A percentile compares a stretch with the other conserved stretches of the same genome.
Evolutionary conservation across 202 grass and related monocot species (phyloP).

Genomic region (Zoysia matrella): DNA sequence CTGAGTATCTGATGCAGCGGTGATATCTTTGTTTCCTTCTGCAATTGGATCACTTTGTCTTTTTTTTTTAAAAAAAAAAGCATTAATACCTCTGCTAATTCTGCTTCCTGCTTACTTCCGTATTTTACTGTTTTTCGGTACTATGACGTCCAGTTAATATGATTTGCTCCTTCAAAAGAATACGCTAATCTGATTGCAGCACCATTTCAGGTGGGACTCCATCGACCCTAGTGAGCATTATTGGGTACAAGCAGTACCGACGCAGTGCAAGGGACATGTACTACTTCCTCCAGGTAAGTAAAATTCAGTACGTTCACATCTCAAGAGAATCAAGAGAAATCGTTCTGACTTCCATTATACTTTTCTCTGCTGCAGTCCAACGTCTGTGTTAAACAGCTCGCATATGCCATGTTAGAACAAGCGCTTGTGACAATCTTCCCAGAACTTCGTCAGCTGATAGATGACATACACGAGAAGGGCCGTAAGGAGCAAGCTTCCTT

Average conservation of each 20-base stretch:
- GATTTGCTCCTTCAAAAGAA: background rate
- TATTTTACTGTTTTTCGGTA: background rate
- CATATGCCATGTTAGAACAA: constrained; percentile 78
- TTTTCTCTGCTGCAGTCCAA: constrained; percentile 76
- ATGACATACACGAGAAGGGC: constrained; percentile 80
- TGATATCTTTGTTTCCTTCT: constrained; percentile 6
- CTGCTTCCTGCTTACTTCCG: background rate
- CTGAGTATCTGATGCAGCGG: constrained; percentile 1
- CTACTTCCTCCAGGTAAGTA: constrained; percentile 17
- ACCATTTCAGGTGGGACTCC: constrained; percentile 80
- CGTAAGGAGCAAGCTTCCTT: background rate
- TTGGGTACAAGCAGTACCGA: constrained; percentile 82
- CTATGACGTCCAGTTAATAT: constrained; percentile 24
- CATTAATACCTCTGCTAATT: background rate
- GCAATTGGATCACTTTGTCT: background rate
- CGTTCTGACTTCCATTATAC: constrained; percentile 34
- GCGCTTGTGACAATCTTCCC: constrained; percentile 81
- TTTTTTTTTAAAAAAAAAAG: too few species aligned
- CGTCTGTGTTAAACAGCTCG: constrained; percentile 88
- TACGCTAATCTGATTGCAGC: constrained; percentile 21
- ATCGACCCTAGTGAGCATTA: constrained; percentile 89
- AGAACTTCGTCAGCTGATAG: constrained; percentile 73
- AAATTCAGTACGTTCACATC: constrained; percentile 18
- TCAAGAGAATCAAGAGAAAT: background rate
- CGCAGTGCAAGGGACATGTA: constrained; percentile 83